Evolutionary conservation across 345 rosid genomes (phyloP).

Genomic region (Gossypium herbaceum): DNA sequence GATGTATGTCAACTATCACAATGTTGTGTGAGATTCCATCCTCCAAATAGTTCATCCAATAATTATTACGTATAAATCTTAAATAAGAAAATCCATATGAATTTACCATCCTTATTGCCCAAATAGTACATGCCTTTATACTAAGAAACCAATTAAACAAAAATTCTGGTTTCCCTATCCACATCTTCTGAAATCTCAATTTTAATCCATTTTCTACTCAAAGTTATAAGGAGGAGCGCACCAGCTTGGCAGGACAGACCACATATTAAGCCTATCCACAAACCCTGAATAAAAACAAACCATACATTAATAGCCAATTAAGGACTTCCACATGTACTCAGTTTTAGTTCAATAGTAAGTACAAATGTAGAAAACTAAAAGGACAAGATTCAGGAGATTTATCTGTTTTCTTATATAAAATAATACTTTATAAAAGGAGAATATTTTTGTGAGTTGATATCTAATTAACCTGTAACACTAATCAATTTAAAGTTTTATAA

Average conservation of each 20-base stretch:
- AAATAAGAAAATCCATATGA: neutral
- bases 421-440: too few species aligned
- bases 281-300: slow-evolving; percentile 36
- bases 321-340: neutral
- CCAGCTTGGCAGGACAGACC: slow-evolving; percentile 45
- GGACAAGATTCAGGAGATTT: too few species aligned
- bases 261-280: slow-evolving; percentile 74
- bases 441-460: too few species aligned
- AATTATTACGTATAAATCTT: neutral
- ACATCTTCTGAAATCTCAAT: slow-evolving; percentile 14
- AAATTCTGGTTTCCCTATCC: neutral
- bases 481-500: too few species aligned
- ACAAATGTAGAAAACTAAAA: too few species aligned
- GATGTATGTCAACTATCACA: too few species aligned
- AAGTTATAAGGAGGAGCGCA: slow-evolving; percentile 40
- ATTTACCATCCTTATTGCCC: neutral
- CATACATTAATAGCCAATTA: neutral
- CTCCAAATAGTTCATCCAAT: too few species aligned
- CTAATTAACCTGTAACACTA: too few species aligned
- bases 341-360: too few species aligned
- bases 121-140: neutral
- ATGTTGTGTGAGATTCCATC: too few species aligned
- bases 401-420: too few species aligned
- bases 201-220: slow-evolving; percentile 47
- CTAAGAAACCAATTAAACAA: neutral